Evolutionary conservation across 2,329 filamentous ascomycete species (phyloP), one percentile per base, ranked within the genome.

Genomic region (Pseudogymnoascus sp.): DNA sequence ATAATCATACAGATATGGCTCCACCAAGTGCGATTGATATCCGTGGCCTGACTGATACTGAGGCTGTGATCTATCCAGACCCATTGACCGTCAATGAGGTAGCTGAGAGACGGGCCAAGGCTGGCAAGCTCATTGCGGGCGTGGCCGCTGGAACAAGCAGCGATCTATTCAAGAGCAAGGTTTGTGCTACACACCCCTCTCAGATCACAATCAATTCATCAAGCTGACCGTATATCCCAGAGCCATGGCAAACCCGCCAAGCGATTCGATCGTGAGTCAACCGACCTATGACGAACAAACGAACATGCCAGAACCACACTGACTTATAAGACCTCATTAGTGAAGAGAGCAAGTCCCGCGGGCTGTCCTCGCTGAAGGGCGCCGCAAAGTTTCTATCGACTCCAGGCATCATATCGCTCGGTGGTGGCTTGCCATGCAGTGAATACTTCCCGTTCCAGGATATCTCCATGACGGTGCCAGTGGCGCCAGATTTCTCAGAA

Each of bases 381-480:
- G 92, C 92, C 4, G 92, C 92, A 48, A 83, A 82, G 62, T 88
- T 87, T 72, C 82, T 97, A 60, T 88, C 88, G 71, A 90, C 82
- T 39, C 90, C 92, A 0, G 92, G 79, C 71, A 77, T 97, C 63
- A 94, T 99, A 71, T 96, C 92, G 1, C 86, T 99, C 1, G 94
- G 94, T 61, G 94, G 94, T 60, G 94, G 94, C 3, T 79, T 99
- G 18, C 94, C 94, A 3, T 92, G 90, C 12, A 84, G 89, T 64
- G 87, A 93, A 73, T 90, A 95, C 75, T 99, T 99, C 71, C 94
- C 94, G n/a, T 87, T 97, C 69, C 86, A 93, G 67, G 82, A 88
- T 66, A 75, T 97, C 59, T 82, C 81, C 65, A 76, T 96, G 75
- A 89, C 87, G 68, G 84, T 95, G 1, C 90, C 92, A 13, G 76